A percentile compares a stretch with the other conserved stretches of the same genome.
Conservation (phyloP, 202 grass and related monocot species). For the Hordeum pubiflorum region DNA sequence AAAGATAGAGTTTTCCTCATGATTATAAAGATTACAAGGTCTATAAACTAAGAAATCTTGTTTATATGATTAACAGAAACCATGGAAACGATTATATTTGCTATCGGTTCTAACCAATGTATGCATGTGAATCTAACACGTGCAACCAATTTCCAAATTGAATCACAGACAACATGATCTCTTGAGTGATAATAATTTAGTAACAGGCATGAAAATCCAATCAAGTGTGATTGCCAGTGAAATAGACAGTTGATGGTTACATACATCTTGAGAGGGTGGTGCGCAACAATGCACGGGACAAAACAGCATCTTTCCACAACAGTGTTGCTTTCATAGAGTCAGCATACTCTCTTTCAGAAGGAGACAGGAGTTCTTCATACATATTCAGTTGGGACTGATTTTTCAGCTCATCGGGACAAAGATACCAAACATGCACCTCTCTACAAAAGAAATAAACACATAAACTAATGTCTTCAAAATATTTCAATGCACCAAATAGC, state of each 20-base stretch:
- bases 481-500: background rate
- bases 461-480: background rate
- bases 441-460: constrained; percentile 30
- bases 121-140: background rate
- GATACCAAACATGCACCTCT: constrained; percentile 86
- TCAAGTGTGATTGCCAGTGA: background rate
- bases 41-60: background rate
- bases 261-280: constrained; percentile 97
- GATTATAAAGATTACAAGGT: background rate
- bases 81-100: background rate
- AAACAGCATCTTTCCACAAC: constrained; percentile 55
- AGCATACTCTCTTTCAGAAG: constrained; percentile 52
- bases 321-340: constrained; percentile 47
- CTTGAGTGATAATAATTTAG: background rate
- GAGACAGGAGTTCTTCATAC: constrained; percentile 70
- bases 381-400: constrained; percentile 49
- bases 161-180: background rate
- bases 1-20: background rate
- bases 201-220: background rate
- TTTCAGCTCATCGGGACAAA: constrained; percentile 70
- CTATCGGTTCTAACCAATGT: background rate
- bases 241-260: constrained; percentile 11
- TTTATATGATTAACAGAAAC: background rate
- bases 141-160: background rate
- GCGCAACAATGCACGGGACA: constrained; percentile 62